These are phyloP conservation scores for Tetrapisispora taiwanensis DNA, from an alignment of 805 yeast genomes.

Conservation along the genomic window DNA sequence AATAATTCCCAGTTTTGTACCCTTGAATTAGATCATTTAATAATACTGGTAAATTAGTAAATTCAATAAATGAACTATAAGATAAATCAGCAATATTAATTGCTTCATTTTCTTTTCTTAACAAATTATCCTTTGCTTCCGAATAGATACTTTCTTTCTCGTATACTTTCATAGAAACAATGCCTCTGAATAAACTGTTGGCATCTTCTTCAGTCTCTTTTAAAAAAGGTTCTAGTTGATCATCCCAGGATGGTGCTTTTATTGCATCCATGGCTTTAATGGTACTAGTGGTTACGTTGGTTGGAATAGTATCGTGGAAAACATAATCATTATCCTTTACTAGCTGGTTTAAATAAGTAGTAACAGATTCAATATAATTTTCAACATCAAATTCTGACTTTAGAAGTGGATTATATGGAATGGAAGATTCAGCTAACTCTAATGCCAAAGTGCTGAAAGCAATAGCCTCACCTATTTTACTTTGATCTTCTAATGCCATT, in stretches of 20 bases:
- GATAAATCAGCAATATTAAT: slow-evolving; percentile 74
- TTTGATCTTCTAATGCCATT: slow-evolving; percentile 40
- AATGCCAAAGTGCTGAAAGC: slow-evolving; percentile 49
- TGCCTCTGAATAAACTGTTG: slow-evolving; percentile 57
- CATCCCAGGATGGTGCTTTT: slow-evolving; percentile 59
- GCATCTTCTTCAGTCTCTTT: slow-evolving; percentile 28
- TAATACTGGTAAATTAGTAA: slow-evolving; percentile 62
- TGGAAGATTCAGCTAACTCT: slow-evolving; percentile 26
- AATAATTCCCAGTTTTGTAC: slow-evolving; percentile 25
- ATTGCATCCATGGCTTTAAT: slow-evolving; percentile 49
- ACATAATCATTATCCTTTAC: slow-evolving; percentile 84
- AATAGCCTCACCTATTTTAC: slow-evolving; percentile 67
- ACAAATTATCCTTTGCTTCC: slow-evolving; percentile 72
- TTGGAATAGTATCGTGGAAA: slow-evolving; percentile 71
- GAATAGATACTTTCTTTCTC: slow-evolving; percentile 81
- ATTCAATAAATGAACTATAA: slow-evolving; percentile 68
- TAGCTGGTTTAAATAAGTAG: slow-evolving; percentile 32
- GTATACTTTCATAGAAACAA: slow-evolving; percentile 79
- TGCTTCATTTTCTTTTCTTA: slow-evolving; percentile 65
- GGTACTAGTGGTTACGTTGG: slow-evolving; percentile 28
- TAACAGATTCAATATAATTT: slow-evolving; percentile 25
- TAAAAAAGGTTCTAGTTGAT: slow-evolving; percentile 37
- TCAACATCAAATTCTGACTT: slow-evolving; percentile 28
- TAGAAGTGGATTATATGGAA: slow-evolving; percentile 28
- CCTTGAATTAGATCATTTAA: slow-evolving; percentile 41